Base-by-base conservation (phyloP, 2,329 filamentous ascomycete species). In the Claviceps purpurea region DNA sequence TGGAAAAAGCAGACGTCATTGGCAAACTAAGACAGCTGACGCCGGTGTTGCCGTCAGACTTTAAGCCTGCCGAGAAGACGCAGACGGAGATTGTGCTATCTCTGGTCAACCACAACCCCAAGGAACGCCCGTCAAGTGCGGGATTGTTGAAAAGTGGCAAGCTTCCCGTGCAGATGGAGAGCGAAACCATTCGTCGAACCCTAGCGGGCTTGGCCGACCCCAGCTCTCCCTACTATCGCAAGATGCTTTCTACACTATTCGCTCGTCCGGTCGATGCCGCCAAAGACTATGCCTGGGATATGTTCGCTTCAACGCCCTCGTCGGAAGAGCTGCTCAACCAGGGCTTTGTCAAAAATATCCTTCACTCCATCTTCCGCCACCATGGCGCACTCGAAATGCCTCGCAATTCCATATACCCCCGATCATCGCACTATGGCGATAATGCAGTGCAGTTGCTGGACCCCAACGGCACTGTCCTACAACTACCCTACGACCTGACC, bases 401-500 rank as follows among this genome's bases (percentile, higher is more conserved):
- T 24, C 79, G 89, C 51, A 85, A 83, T 56, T 76, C 80, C 34
- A 72, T 97, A 3, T 89, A 97, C 56, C 93, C 93, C 1, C 79
- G 85, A 45, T 95, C 90, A 1, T 75, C 79, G 10, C 83, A 91
- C 62, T 96, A 96, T 62, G 62, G 73, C 46, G 63, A 77, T 49
- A 87, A 87, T 59, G 84, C 85, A 14, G 86, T 94, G 16, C 84
- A 87, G 55, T 69, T 97, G 14, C 73, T 98, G 26, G 89, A 95
- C 64, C 75, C 82, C 1, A 87, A 84, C 55, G 93, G 91, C 2
- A 91, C 85, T n/a, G 74, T 96, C 1, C 74, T 97, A 7, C 93
- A 98, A 64, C 71, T 98, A n/a, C 93, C 93, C 0, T 96, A 88
- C 61, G 93, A 98, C 65, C 73, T 97, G 22, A 95, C 89, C 2